phyloP scores from a whole-genome alignment of 352 stramenopile species.

The Saprolegnia diclina region DNA sequence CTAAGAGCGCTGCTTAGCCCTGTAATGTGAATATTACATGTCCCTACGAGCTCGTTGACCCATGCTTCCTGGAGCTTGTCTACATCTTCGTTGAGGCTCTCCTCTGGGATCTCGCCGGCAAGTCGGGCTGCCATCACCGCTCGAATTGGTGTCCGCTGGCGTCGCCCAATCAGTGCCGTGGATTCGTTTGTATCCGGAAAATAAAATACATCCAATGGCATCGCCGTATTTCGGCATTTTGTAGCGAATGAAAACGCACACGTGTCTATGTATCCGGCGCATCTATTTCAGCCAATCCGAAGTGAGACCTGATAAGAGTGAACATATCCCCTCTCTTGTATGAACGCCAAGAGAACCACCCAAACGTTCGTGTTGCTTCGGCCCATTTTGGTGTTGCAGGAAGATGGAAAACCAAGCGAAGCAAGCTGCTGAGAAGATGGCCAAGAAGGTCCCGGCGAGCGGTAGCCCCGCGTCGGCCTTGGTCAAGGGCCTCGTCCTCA shows the following conservation, averaged over 20 bases:
- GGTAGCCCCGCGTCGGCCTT: slow-evolving; percentile 52
- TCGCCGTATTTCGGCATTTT: neutral
- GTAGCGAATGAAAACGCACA: neutral
- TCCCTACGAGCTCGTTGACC: slow-evolving; percentile 75
- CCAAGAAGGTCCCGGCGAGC: slow-evolving; percentile 65
- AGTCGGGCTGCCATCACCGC: neutral
- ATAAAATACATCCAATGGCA: neutral
- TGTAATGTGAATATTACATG: neutral
- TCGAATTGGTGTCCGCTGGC: neutral
- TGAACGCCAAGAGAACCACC: slow-evolving; percentile 18
- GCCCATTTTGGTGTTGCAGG: slow-evolving; percentile 5
- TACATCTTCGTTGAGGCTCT: slow-evolving; percentile 81
- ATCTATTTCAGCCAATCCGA: neutral
- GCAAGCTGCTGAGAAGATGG: slow-evolving; percentile 84
- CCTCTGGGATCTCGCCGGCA: slow-evolving; percentile 22
- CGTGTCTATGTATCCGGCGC: slow-evolving; percentile 1
- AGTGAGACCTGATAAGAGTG: neutral
- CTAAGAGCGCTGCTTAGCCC: slow-evolving; percentile 31
- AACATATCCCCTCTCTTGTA: slow-evolving; percentile 3
- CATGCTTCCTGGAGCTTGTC: slow-evolving; percentile 58
- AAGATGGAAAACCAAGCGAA: slow-evolving; percentile 77
- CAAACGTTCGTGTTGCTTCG: slow-evolving; percentile 21
- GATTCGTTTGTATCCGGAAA: neutral
- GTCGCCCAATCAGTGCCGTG: neutral
- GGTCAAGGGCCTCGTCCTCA: slow-evolving; percentile 54